phyloP scores from a whole-genome alignment of 2,329 filamentous ascomycete species.

The Beauveria brongniartii region DNA sequence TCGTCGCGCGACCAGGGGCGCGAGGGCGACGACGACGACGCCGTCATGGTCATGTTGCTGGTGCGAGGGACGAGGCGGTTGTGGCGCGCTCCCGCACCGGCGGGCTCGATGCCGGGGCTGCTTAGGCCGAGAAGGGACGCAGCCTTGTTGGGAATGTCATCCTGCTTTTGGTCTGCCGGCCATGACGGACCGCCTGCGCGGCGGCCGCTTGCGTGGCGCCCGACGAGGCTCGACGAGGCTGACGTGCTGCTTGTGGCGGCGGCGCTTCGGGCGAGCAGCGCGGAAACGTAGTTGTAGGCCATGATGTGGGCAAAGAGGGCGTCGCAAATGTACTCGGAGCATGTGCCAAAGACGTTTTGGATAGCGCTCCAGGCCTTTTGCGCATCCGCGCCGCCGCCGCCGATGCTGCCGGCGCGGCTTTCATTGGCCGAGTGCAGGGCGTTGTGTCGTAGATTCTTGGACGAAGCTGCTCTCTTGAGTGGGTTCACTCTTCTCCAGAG shows the following conservation, averaged over 20 bases:
- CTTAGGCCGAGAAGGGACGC: constrained; percentile 42
- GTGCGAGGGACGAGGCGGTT: constrained; percentile 20
- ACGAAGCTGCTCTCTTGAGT: constrained; percentile 18
- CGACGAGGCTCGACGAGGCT: constrained; percentile 1
- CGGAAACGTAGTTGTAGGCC: constrained; percentile 49
- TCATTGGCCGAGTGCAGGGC: background rate
- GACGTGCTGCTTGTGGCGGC: constrained; percentile 1
- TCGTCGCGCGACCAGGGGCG: constrained; percentile 21
- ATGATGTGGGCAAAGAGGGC: constrained; percentile 52
- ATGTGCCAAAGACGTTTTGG: constrained; percentile 43
- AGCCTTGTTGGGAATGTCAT: constrained; percentile 43
- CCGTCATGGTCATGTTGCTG: constrained; percentile 14
- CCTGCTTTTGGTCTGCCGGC: constrained; percentile 15
- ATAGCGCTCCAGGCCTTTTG: constrained; percentile 36
- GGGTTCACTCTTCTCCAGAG: constrained; percentile 30
- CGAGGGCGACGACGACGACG: constrained; percentile 8
- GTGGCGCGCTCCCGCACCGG: constrained; percentile 11
- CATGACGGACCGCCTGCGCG: constrained; percentile 12
- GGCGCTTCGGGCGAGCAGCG: constrained; percentile 18
- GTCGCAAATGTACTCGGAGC: constrained; percentile 48
- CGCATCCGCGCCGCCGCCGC: constrained; percentile 6
- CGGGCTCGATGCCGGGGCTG: background rate
- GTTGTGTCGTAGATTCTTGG: background rate
- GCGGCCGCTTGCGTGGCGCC: constrained; percentile 8
- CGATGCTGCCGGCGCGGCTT: constrained; percentile 11